Base-by-base conservation (phyloP, 345 rosid species). In the Gossypium raimondii region DNA sequence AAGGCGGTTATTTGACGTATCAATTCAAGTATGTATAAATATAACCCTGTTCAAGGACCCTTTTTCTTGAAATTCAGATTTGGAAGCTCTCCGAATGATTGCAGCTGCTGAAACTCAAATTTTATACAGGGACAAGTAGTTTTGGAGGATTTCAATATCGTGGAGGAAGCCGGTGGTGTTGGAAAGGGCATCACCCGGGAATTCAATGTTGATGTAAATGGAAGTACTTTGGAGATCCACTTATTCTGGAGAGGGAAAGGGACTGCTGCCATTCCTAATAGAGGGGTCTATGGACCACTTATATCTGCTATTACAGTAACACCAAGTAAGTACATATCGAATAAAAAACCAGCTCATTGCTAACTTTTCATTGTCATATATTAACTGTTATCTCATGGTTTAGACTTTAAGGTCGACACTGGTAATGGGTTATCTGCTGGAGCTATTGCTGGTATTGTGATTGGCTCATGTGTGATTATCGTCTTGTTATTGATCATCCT, bases 231-330 rank as follows among this genome's bases (percentile, higher is more conserved):
- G 76, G 94, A 91, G 86, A 85, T 95, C 73, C 92, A 81, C 78
- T 83, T 91, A 60, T 82, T 82, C 50, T 95, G 99, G 99, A 22
- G 80, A 20, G 97, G 98, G 12, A 89, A 87, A 86, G 98, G 99
- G 56, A 91, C 98, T 18, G 83, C 68, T n/a, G 78, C 87, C 4
- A 38, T 95, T 75, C 99, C 99, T 3, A 75, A 60, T 2, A 73
- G 93, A 72, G 92, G 90, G 60, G 87, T 82, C 64, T 88, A 91
- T 73, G 99, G 98, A 41, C 99, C 98, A 76, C 97, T 95, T 72
- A 87, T 95, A 78, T 89, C 94, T 8, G 99, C 90, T 58, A 89
- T 88, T 70, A 76, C 89, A 11, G 81, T 95, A 58, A 88, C 92
- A 58, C 92, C 94, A 9, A 89, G 98, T 92, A 82, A 78, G 97